phyloP scores from a whole-genome alignment of 352 stramenopile genomes.

The Pseudoperonospora humuli region DNA sequence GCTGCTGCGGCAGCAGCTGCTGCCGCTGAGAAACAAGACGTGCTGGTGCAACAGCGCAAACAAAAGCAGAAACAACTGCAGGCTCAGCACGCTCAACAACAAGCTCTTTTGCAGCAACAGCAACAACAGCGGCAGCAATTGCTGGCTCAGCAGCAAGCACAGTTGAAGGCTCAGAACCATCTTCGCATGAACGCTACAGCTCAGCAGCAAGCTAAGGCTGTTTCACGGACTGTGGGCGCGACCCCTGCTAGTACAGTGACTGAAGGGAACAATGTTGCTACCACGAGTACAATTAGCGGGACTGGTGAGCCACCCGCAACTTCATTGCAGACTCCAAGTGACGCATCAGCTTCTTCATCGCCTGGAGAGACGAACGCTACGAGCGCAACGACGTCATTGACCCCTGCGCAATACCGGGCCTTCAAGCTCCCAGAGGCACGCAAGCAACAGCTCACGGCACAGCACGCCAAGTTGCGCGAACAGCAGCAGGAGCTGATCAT shows the following conservation, averaged over 20 bases:
- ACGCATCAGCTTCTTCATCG: conserved; percentile 30
- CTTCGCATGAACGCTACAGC: conserved; percentile 22
- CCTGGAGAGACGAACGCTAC: conserved; percentile 7
- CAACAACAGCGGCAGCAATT: conserved; percentile 38
- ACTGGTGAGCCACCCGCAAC: conserved; percentile 15
- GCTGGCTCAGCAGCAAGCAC: conserved; percentile 29
- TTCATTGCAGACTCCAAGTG: conserved; percentile 42
- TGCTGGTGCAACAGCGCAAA: conserved; percentile 38
- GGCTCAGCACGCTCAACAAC: conserved; percentile 42
- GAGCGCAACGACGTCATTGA: conserved; percentile 37
- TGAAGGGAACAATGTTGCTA: conserved; percentile 6
- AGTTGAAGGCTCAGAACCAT: conserved; percentile 41
- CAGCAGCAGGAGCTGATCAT: conserved; percentile 75
- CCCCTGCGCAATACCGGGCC: conserved; percentile 60
- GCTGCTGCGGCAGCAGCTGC: conserved; percentile 40
- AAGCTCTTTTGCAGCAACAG: conserved; percentile 41
- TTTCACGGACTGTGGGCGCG: conserved; percentile 4
- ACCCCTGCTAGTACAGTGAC: conserved; percentile 3
- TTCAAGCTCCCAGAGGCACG: conserved; percentile 61
- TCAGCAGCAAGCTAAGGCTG: conserved; percentile 12
- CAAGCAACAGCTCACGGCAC: conserved; percentile 58
- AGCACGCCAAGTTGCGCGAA: conserved; percentile 65
- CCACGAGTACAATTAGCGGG: not conserved
- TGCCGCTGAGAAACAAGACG: conserved; percentile 51
- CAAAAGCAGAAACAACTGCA: conserved; percentile 66